Conservation (phyloP, 306 rosid genomes). For the Biancaea sappan region DNA sequence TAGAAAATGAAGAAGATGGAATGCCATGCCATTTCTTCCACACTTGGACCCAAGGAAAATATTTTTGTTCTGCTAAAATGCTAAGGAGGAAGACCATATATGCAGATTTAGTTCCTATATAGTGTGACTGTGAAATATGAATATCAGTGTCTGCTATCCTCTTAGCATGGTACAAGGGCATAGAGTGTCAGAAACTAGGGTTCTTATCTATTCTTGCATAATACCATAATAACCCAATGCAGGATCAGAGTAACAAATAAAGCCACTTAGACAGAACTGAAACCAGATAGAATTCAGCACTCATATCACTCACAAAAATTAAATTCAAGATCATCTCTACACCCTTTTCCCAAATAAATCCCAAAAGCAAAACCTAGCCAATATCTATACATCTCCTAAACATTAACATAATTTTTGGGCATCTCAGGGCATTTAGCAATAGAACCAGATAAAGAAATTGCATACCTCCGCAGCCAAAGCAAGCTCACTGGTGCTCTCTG, state of each 20-base stretch:
- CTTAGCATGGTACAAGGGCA: neutral
- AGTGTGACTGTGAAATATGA: neutral
- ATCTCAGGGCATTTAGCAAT: neutral
- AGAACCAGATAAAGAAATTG: neutral
- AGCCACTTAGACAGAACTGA: neutral
- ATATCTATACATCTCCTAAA: neutral
- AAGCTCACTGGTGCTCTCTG: neutral
- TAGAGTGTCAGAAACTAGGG: neutral
- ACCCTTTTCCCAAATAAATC: neutral
- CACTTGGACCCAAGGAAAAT: neutral
- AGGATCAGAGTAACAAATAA: neutral
- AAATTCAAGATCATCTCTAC: neutral
- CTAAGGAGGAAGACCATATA: neutral
- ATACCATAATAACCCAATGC: neutral
- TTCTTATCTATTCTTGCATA: neutral
- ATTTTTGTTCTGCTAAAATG: neutral
- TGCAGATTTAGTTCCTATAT: neutral
- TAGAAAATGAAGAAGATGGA: neutral
- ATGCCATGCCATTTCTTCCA: neutral
- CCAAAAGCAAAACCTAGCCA: neutral
- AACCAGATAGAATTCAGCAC: neutral
- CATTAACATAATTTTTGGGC: neutral
- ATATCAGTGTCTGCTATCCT: neutral
- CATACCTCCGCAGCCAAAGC: neutral
- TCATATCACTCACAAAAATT: neutral